Evolutionary conservation across 441 rosid species (phyloP), one percentile per base, ranked within the genome.

Genomic region (Mallotus repandus): DNA sequence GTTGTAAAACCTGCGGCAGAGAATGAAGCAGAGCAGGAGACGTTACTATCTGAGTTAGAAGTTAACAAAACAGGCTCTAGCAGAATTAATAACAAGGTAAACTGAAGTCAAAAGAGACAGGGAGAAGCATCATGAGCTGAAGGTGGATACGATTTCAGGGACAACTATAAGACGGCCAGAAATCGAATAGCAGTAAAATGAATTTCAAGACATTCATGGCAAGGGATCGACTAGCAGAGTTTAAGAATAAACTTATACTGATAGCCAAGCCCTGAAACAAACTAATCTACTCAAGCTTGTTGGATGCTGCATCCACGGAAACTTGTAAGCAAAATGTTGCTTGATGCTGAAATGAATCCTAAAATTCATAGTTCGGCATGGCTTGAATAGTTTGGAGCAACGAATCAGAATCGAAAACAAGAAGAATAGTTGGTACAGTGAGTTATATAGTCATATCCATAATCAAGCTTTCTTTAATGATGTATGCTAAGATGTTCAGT

Each of bases 121-220:
- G 0, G 59, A 48, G 9, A 46, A 52, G 19, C 50, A 35, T 41
- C 38, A 49, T 66, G 78, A 75, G 4, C 78, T 7, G 59, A 80
- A 55, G 79, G 80, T 59, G 77, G 82, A 2, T 76, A 68, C 50
- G 77, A 77, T 55, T 55, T 55, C 71, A 63, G 76, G 82, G 74
- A 8, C 5, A 57, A 15, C 43, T 79, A 45, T 15, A 21, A 1
- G 62, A 62, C 50, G 79, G 71, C 14, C 79, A 71, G 49, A 25
- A 25, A 25, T 25, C 66, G 75, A 7, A 25, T 75, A 55, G 82
- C 76, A 19, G 19, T 72, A 52, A 79, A 79, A 52, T 71, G 82
- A 12, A 79, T 79, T 1, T 71, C 74, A 18, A 49, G 43, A 58
- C 63, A 29, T 43, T 78, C 77, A 0, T 49, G 71, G 12, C 75